Percentiles rank a stretch among this genome's conserved stretches.
Evolutionary conservation across 257 asterid species (phyloP).

Genomic region (Fraxinus cuspidata): DNA sequence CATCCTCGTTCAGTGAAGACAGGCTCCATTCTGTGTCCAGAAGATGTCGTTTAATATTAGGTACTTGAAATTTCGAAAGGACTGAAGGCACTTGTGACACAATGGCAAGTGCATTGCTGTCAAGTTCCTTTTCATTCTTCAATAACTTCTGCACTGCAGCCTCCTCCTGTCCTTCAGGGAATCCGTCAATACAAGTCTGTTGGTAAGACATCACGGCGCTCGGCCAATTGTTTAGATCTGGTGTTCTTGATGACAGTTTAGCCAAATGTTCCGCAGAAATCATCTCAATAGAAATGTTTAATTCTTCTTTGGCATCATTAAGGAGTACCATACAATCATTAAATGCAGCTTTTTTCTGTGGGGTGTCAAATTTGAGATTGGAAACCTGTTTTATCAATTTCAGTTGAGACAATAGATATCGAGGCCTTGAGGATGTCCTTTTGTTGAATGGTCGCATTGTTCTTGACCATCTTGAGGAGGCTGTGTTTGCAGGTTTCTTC

Average conservation of each 20-base stretch:
- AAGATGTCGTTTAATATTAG: constrained; percentile 39
- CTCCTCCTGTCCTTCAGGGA: constrained; percentile 63
- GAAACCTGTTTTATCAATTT: too few species aligned
- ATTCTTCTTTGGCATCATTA: constrained; percentile 65
- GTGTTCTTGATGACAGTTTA: constrained; percentile 17
- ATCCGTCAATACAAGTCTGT: constrained; percentile 72
- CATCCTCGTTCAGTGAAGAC: too few species aligned
- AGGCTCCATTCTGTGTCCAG: too few species aligned
- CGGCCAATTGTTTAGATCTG: constrained; percentile 67
- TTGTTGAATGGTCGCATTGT: constrained; percentile 35
- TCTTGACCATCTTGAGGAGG: constrained; percentile 41
- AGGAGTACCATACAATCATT: constrained; percentile 60
- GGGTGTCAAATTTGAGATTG: constrained; percentile 42
- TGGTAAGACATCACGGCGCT: constrained; percentile 84
- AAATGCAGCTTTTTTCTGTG: constrained; percentile 51
- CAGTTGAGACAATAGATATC: too few species aligned
- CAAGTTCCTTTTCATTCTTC: constrained; percentile 44
- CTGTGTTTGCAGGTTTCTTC: constrained; percentile 54
- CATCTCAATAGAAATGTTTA: constrained; percentile 47
- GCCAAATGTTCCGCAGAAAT: constrained; percentile 30
- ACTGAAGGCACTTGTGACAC: constrained; percentile 37
- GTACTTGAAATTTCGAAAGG: constrained; percentile 17
- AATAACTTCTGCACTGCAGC: constrained; percentile 37
- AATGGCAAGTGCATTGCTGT: constrained; percentile 73
- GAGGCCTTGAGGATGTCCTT: constrained; percentile 48